Conservation (phyloP, 768 basidiomycete species). For the Xanthoconium purpureum region DNA sequence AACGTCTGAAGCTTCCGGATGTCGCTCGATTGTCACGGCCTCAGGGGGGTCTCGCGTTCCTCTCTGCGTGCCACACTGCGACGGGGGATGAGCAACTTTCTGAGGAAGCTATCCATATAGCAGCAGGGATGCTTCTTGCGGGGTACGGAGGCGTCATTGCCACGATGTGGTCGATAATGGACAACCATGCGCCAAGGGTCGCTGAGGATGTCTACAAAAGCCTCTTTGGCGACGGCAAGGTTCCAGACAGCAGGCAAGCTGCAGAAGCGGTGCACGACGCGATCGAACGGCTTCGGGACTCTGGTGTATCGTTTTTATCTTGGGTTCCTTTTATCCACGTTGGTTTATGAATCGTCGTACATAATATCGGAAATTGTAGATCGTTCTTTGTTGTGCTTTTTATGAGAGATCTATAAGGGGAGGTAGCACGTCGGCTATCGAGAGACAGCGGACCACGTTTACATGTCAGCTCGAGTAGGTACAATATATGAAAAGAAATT, state of each 20-base stretch:
- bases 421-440: no score
- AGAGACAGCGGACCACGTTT: no score
- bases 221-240: neutral
- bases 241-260: neutral
- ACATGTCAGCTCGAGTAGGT: no score
- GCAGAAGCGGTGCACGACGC: neutral
- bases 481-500: no score
- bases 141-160: neutral
- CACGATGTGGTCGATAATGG: neutral
- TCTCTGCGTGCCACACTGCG: neutral
- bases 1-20: neutral
- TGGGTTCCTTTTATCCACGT: neutral
- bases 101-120: neutral
- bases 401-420: no score
- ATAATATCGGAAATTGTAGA: no score
- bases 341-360: neutral
- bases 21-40: neutral
- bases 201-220: neutral
- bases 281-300: neutral
- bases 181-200: neutral
- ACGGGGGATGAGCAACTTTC: neutral
- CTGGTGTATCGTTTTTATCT: neutral
- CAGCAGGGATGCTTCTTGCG: neutral
- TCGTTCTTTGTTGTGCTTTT: no score
- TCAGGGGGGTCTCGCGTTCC: neutral